Evolutionary conservation across 2,329 filamentous ascomycete genomes (phyloP), one percentile per base, ranked within the genome.

Genomic region (Colletotrichum coccodes): DNA sequence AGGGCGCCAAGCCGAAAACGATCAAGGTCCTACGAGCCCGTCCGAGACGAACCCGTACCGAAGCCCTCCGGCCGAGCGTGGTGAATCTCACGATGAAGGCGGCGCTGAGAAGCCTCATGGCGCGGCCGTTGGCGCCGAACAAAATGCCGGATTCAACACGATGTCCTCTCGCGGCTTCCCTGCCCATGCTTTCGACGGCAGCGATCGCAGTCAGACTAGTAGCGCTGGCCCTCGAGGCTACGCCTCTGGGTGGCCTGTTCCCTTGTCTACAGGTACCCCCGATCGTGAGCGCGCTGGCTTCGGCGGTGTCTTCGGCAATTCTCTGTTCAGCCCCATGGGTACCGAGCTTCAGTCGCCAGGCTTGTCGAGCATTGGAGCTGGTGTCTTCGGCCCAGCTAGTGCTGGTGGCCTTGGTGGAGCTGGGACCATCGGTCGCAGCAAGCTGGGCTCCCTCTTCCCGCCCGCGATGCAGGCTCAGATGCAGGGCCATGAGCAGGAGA

Each of bases 31-130:
- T 0, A 89, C 94, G 76, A 98, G 95, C 77, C 96, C 96, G 12
- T 96, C 95, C 0, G 94, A 97, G 75, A 98, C 96, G 3, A 99
- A 99, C 76, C 96, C 96, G 2, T 99, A 96, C 77, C 93, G 95
- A 72, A 98, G 95, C 78, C 96, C 96, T 3, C 90, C 92, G 8
- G 92, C 91, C 42, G 92, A 94, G 30, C 90, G 90, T 50, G 84
- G 84, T 6, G 90, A 92, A 64, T 86, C 88, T 21, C 89, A 93
- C 54, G 88, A 89, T 18, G 85, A 86, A 52, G 84, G 86, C 54
- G 75, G 79, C 38, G 82, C 84, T 14, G 84, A 86, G 8, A 82
- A 82, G 57, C 76, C 80, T 14, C 84, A 84, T 59, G 87, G 86
- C 30, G 84, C 86, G 54, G 85, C 87, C 61, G 85, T 85, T 42